Evolutionary conservation across 2,329 filamentous ascomycete species (phyloP).

Genomic region (Colletotrichum liriopes): DNA sequence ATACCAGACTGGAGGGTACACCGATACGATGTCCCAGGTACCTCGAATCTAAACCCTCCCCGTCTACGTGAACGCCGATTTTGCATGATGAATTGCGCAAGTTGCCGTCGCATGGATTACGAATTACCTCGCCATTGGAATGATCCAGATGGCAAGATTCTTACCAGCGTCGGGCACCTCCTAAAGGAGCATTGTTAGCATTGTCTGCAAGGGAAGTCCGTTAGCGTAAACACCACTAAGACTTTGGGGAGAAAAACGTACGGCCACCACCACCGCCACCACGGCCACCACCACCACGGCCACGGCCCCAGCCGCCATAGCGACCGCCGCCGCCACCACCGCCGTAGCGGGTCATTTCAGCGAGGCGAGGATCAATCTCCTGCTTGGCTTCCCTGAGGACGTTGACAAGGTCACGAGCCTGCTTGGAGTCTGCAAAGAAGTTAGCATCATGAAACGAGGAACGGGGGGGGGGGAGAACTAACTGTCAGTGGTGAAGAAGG

Average conservation of each 20-base stretch:
- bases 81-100: constrained; percentile 40
- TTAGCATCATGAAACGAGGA: constrained; percentile 51
- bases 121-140: constrained; percentile 19
- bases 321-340: constrained; percentile 86
- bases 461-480: constrained; percentile 62
- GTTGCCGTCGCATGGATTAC: constrained; percentile 38
- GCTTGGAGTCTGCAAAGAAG: constrained; percentile 80
- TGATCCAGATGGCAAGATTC: constrained; percentile 11
- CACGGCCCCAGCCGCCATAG: constrained; percentile 79
- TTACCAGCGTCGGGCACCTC: constrained; percentile 67
- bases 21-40: constrained; percentile 21
- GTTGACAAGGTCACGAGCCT: constrained; percentile 95
- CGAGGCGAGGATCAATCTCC: constrained; percentile 94
- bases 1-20: constrained; percentile 33
- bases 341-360: constrained; percentile 95
- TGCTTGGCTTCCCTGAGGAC: constrained; percentile 98
- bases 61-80: constrained; percentile 43
- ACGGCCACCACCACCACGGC: constrained; percentile 63
- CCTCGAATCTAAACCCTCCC: constrained; percentile 36
- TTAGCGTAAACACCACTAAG: constrained; percentile 46
- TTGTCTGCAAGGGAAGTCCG: constrained; percentile 55
- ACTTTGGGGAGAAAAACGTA: constrained; percentile 60
- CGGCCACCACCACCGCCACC: constrained; percentile 64
- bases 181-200: constrained; percentile 66
- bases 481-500: constrained; percentile 99